These are phyloP conservation scores for Atkinsonella hypoxylon DNA, from an alignment of 2,329 filamentous ascomycete genomes.

Conservation along the genomic window DNA sequence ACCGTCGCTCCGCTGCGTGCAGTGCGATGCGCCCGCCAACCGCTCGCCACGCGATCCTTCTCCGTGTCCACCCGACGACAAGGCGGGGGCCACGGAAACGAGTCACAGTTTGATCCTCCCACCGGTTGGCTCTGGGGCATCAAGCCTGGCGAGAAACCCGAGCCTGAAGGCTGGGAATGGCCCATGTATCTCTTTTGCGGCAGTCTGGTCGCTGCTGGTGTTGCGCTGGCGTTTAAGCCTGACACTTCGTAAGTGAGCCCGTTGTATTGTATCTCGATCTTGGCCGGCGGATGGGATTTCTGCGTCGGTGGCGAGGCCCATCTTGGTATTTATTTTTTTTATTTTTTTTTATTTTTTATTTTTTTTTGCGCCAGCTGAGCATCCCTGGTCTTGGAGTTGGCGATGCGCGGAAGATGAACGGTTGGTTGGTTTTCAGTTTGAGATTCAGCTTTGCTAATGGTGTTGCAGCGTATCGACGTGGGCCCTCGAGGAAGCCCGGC, in stretches of 20 bases:
- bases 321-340: no score
- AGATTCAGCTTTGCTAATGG: background rate
- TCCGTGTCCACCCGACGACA: constrained; percentile 30
- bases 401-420: background rate
- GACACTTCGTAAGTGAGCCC: constrained; percentile 78
- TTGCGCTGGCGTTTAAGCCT: constrained; percentile 92
- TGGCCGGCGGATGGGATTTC: background rate
- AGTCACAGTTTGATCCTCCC: constrained; percentile 78
- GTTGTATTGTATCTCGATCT: background rate
- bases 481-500: constrained; percentile 92
- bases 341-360: no score
- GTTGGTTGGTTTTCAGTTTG: background rate
- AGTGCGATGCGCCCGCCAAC: constrained; percentile 25
- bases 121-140: constrained; percentile 87
- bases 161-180: constrained; percentile 94
- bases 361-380: no score
- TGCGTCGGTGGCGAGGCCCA: no score
- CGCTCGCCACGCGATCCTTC: constrained; percentile 26
- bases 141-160: constrained; percentile 87
- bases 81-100: constrained; percentile 36
- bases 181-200: constrained; percentile 77
- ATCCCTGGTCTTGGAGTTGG: background rate
- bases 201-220: constrained; percentile 56
- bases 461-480: constrained; percentile 84
- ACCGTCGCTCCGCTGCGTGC: constrained; percentile 25